Base-by-base conservation (phyloP, 2,329 filamentous ascomycete species). In the Fusarium fujikuroi region DNA sequence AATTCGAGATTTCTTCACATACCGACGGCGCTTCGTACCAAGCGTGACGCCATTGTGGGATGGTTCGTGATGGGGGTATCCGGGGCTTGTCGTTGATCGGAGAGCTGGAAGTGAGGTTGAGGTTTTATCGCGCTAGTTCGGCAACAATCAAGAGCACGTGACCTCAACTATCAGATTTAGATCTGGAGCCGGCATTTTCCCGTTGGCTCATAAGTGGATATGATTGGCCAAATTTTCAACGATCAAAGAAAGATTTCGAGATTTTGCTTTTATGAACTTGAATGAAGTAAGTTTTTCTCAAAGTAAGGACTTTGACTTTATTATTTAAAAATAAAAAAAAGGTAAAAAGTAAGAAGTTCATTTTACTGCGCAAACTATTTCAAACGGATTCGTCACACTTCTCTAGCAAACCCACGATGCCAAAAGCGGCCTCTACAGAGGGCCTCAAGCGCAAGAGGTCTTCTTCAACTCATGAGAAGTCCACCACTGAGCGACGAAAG, bases 11-110 rank as follows among this genome's bases (percentile, higher is more conserved):
- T 46, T 60, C 60, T 61, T 59, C 36, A 91, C 94, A 85, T 91
- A 98, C 95, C 93, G 87, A 95, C 88, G 87, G 95, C 94, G 90
- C 92, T 95, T 91, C 93, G 95, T 90, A 92, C 94, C 88, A 98
- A 90, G 90, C 95, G 94, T 87, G 94, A 97, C 90, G 95, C 95
- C 95, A 98, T 98, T 93, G 88, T 93, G 89, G 85, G 84, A 87
- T 88, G 84, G 85, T 82, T 86, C 84, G 85, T 84, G 85, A 86
- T 87, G 87, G 85, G 82, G 84, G 82, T 85, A 82, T 81, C 82
- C 81, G 76, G 80, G 79, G 80, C 81, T 83, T 83, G 80, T 82
- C 82, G 83, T 82, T 85, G 81, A 80, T 81, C 76, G 79, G 82
- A 81, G 83, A 82, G 83, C 85, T 81, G 80, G 80, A 79, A 79